phyloP scores from a whole-genome alignment of 306 rosid species.

The Prunus mume region DNA sequence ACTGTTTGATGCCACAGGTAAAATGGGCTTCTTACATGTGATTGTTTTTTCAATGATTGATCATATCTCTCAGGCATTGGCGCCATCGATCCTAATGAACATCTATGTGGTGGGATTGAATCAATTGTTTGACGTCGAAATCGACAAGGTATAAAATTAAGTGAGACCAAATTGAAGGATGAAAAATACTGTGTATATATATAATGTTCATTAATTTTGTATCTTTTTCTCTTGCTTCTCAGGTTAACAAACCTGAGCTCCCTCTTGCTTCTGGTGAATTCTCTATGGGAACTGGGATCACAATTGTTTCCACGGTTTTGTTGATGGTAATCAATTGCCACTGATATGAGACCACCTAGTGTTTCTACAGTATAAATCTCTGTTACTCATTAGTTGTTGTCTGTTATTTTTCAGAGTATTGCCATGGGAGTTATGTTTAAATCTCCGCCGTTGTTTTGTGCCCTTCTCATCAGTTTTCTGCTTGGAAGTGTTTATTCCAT shows the following conservation, averaged over 20 bases:
- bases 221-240: neutral
- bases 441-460: slow-evolving; percentile 16
- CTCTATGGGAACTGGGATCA: slow-evolving; percentile 19
- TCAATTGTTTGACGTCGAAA: slow-evolving; percentile 24
- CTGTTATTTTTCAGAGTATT: slow-evolving; percentile 18
- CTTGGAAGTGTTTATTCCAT: slow-evolving; percentile 26
- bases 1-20: neutral
- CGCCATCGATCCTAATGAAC: slow-evolving; percentile 23
- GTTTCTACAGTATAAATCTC: too few relatives aligned
- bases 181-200: too few relatives aligned
- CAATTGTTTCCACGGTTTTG: slow-evolving; percentile 16
- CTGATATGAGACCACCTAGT: neutral
- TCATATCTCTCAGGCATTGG: slow-evolving; percentile 20
- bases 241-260: slow-evolving; percentile 27
- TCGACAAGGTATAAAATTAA: slow-evolving; percentile 16
- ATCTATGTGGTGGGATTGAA: slow-evolving; percentile 27
- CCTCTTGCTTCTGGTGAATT: slow-evolving; percentile 29
- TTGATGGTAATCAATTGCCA: slow-evolving; percentile 7
- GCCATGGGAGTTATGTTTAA: slow-evolving; percentile 23
- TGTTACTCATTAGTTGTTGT: neutral
- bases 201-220: neutral
- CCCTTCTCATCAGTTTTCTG: slow-evolving; percentile 19
- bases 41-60: neutral
- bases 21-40: neutral
- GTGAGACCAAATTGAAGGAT: neutral